These are phyloP conservation scores for Alternaria viburni DNA, from an alignment of 2,329 filamentous ascomycete species.

Conservation along the genomic window DNA sequence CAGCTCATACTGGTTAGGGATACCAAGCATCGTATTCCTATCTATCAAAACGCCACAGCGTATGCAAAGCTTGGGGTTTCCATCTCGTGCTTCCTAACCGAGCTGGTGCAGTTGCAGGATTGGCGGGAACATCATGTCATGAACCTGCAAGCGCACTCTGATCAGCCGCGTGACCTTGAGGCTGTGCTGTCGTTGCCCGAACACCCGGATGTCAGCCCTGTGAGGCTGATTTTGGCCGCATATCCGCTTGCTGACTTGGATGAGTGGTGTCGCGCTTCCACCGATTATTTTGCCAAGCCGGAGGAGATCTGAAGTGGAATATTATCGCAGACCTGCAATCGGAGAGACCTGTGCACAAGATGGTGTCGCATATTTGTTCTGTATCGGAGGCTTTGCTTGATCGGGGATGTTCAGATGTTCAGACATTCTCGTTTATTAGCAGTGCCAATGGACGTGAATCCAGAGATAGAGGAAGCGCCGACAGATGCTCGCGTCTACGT, in stretches of 20 bases:
- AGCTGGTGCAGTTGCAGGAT: background rate
- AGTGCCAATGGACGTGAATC: background rate
- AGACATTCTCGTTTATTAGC: background rate
- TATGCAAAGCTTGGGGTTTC: slow-evolving; percentile 1
- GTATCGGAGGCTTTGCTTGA: background rate
- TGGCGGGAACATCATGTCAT: background rate
- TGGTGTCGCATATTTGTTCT: background rate
- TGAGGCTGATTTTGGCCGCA: background rate
- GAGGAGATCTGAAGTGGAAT: background rate
- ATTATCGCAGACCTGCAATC: background rate
- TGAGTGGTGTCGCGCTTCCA: background rate
- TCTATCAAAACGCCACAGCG: background rate
- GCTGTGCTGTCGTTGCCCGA: background rate
- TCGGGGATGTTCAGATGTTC: background rate
- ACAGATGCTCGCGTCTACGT: background rate
- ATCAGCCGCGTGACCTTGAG: slow-evolving; percentile 3
- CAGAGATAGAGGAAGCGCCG: background rate
- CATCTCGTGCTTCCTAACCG: background rate
- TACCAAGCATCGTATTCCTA: slow-evolving; percentile 2
- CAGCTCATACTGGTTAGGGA: background rate
- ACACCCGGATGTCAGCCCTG: background rate
- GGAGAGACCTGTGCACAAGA: background rate
- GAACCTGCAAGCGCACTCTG: background rate
- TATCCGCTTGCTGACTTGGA: background rate
- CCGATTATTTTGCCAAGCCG: background rate